Conservation (phyloP, 2,329 filamentous ascomycete genomes). For the Cercospora zeina region DNA sequence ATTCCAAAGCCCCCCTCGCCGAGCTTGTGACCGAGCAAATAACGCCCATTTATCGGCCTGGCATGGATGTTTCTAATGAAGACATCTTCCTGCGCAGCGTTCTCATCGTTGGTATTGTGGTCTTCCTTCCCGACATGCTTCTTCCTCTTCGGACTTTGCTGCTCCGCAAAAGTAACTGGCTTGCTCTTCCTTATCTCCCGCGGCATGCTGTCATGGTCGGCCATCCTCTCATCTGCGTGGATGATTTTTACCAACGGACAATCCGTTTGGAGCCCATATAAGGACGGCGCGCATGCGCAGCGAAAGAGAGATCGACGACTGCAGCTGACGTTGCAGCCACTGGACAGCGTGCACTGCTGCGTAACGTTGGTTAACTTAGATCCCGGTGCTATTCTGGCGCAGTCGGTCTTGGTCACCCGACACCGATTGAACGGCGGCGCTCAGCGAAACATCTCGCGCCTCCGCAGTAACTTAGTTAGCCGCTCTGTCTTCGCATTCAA, state of each 20-base stretch:
- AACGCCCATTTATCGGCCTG: neutral
- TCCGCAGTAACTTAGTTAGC: too few relatives aligned
- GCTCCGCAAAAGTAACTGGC: neutral
- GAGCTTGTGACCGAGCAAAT: slow-evolving; percentile 13
- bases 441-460: neutral
- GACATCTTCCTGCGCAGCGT: slow-evolving; percentile 2
- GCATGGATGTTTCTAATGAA: slow-evolving; percentile 5
- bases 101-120: neutral
- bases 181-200: too few relatives aligned
- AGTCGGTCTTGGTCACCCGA: neutral
- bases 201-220: too few relatives aligned
- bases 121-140: neutral
- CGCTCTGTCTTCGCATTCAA: too few relatives aligned
- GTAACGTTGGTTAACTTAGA: too few relatives aligned
- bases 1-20: slow-evolving; percentile 13
- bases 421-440: neutral
- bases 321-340: neutral
- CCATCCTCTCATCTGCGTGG: too few relatives aligned
- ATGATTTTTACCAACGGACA: too few relatives aligned
- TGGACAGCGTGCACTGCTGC: neutral
- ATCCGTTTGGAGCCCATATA: too few relatives aligned
- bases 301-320: too few relatives aligned
- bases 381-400: neutral
- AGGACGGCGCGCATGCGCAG: too few relatives aligned
- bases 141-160: neutral